Conservation (phyloP, 768 basidiomycete species). For the Boletus insuetus region DNA sequence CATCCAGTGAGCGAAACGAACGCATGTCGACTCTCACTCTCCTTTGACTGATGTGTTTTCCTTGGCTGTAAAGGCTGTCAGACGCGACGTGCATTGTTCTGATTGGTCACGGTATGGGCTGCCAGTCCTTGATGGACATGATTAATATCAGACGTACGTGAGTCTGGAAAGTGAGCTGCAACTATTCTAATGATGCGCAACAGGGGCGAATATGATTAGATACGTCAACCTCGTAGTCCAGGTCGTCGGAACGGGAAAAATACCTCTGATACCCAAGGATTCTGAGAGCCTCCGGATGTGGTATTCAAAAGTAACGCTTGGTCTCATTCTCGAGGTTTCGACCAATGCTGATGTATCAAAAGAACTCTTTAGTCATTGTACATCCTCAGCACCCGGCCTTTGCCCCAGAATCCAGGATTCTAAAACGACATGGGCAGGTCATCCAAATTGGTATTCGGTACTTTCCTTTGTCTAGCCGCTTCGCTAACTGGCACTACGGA, state of each 20-base stretch:
- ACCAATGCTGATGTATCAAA: slow-evolving; percentile 9
- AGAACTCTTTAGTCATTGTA: slow-evolving; percentile 74
- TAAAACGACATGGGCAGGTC: slow-evolving; percentile 65
- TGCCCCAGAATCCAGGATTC: slow-evolving; percentile 36
- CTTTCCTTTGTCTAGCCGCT: not conserved
- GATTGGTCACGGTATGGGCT: slow-evolving; percentile 87
- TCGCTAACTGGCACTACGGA: not conserved
- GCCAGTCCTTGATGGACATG: slow-evolving; percentile 70
- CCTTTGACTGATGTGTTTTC: not conserved
- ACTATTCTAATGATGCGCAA: not conserved
- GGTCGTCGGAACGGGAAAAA: slow-evolving; percentile 63
- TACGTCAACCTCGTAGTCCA: slow-evolving; percentile 73
- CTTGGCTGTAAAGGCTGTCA: slow-evolving; percentile 52
- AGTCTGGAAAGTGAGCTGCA: not conserved
- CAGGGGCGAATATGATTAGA: slow-evolving; percentile 55
- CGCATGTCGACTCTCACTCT: not conserved
- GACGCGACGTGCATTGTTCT: slow-evolving; percentile 71
- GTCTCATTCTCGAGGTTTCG: not conserved
- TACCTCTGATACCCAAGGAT: slow-evolving; percentile 54
- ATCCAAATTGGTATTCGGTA: slow-evolving; percentile 54
- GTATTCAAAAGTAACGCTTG: slow-evolving; percentile 60
- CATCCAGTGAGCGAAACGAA: slow-evolving; percentile 62
- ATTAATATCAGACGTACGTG: slow-evolving; percentile 65
- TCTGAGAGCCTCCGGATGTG: slow-evolving; percentile 59
- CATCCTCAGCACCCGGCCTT: slow-evolving; percentile 59